phyloP scores from a whole-genome alignment of 2,329 filamentous ascomycete genomes.

The Neonectria ditissima region DNA sequence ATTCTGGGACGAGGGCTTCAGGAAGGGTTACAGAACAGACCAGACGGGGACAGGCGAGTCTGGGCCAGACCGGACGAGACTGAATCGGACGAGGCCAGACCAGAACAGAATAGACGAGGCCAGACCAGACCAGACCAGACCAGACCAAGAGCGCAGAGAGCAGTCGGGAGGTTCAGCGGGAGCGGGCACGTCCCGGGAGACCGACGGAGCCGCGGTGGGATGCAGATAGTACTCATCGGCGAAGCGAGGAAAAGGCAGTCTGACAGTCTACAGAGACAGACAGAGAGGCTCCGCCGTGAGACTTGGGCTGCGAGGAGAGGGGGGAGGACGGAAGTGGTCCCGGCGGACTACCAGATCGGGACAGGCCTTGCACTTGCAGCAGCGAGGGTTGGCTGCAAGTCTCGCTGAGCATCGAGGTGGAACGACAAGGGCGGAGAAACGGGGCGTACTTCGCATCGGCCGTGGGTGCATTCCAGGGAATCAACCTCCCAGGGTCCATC shows the following conservation, averaged over 20 bases:
- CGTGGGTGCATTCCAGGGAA: neutral
- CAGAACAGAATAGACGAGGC: neutral
- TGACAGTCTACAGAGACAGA: neutral
- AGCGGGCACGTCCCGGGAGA: constrained; percentile 12
- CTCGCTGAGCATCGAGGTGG: constrained; percentile 8
- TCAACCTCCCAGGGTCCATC: neutral
- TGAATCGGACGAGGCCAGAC: neutral
- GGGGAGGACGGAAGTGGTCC: neutral
- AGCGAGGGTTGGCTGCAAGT: neutral
- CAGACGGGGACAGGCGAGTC: neutral
- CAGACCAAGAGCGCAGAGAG: neutral
- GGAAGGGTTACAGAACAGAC: constrained; percentile 10
- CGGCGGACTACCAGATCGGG: constrained; percentile 3
- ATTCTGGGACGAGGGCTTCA: constrained; percentile 21
- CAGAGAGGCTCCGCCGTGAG: neutral
- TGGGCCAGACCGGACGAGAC: neutral
- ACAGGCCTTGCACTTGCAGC: neutral
- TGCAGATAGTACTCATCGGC: neutral
- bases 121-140: neutral
- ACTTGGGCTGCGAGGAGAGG: neutral
- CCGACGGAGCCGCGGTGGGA: neutral
- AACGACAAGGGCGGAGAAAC: neutral
- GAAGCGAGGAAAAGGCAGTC: neutral
- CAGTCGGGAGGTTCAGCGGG: neutral
- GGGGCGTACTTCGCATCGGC: neutral